A percentile compares a stretch with the other conserved stretches of the same genome.
Conservation (phyloP, 495 filamentous ascomycete genomes). For the Lasiosphaeria miniovina region DNA sequence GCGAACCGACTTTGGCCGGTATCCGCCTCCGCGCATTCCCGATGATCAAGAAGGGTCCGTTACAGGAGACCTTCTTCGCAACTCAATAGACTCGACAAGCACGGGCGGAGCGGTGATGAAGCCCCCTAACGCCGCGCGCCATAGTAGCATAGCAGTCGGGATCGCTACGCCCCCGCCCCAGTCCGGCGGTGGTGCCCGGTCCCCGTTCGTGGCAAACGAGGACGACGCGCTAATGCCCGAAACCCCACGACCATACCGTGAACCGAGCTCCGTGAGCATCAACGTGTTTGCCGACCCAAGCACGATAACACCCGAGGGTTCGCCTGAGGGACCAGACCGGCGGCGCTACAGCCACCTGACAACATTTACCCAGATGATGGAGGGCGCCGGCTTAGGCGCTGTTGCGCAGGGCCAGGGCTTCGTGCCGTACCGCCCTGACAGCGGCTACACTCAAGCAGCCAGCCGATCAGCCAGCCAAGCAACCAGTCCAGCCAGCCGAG, state of each 20-base stretch:
- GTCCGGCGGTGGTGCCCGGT: conserved; percentile 2
- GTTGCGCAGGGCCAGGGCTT: conserved; percentile 45
- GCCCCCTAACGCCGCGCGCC: conserved; percentile 2
- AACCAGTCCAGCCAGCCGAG: too few relatives aligned
- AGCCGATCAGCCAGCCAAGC: background rate
- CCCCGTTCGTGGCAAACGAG: conserved; percentile 6
- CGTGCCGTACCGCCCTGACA: conserved; percentile 21
- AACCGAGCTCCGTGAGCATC: conserved; percentile 63
- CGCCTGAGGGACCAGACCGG: background rate
- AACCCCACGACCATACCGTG: conserved; percentile 35
- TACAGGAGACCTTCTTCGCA: conserved; percentile 4
- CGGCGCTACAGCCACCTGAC: conserved; percentile 41
- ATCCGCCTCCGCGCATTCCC: background rate
- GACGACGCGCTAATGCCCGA: conserved; percentile 10
- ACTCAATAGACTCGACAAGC: conserved; percentile 6
- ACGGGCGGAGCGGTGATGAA: background rate
- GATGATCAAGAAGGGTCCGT: conserved; percentile 4
- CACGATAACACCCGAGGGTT: conserved; percentile 31
- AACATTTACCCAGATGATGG: conserved; percentile 66
- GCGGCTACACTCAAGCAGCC: background rate
- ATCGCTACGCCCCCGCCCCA: conserved; percentile 13
- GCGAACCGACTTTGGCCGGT: conserved; percentile 37
- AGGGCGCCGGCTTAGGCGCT: conserved; percentile 46
- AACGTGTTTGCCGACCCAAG: conserved; percentile 66
- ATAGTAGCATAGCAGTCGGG: conserved; percentile 20